Conservation (phyloP, 208 protist genomes). For the Acanthamoeba culbertsoni region DNA sequence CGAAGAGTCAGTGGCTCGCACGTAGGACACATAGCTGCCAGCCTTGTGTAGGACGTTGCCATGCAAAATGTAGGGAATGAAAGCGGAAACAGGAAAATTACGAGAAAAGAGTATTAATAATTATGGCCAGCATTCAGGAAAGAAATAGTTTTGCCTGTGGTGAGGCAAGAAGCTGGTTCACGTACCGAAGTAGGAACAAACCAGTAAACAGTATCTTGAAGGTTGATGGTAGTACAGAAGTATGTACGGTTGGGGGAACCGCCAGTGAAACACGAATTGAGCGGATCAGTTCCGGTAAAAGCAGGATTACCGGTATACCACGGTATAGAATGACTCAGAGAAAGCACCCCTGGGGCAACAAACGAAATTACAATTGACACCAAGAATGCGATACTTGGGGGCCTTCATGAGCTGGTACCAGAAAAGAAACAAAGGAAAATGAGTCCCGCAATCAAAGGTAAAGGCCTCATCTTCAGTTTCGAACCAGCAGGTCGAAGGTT, state of each 20-base stretch:
- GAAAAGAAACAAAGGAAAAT: background rate
- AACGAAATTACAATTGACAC: background rate
- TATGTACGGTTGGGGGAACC: background rate
- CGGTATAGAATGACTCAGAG: background rate
- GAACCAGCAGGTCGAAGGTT: no score
- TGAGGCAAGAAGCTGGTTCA: background rate
- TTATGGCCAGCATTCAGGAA: background rate
- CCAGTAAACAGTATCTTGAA: background rate
- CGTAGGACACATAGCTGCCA: background rate
- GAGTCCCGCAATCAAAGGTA: background rate
- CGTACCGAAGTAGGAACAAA: background rate
- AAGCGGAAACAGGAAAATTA: no score
- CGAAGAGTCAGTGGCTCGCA: background rate
- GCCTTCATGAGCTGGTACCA: background rate
- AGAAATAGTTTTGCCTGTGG: background rate
- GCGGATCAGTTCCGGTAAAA: background rate
- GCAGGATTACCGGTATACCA: background rate
- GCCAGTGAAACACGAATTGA: background rate
- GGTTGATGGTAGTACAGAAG: constrained; percentile 1
- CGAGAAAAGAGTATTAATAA: no score
- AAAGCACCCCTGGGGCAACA: background rate
- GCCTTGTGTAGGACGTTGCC: background rate
- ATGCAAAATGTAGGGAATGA: no score
- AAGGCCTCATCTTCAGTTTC: background rate
- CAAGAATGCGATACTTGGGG: no score